Percentiles rank a stretch among this genome's conserved stretches.
Evolutionary conservation across 768 basidiomycete species (phyloP).

Genomic region (Mycena polygramma): DNA sequence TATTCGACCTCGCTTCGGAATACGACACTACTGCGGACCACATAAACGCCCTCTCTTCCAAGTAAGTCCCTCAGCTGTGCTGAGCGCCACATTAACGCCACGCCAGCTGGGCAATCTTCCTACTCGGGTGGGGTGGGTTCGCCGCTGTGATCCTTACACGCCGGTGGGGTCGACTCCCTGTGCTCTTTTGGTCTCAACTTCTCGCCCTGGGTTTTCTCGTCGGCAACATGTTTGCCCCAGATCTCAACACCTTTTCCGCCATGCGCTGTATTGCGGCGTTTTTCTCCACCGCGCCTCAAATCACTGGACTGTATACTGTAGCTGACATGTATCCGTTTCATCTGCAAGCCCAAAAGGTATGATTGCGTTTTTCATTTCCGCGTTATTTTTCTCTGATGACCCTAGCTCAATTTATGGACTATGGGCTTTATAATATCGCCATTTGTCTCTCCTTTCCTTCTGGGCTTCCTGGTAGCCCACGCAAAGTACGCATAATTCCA

Average conservation of each 20-base stretch:
- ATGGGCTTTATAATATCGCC: conserved; percentile 68
- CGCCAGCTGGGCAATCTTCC: conserved; percentile 33
- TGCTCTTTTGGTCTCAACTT: conserved; percentile 71
- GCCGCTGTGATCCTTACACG: conserved; percentile 64
- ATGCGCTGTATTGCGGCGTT: conserved; percentile 52
- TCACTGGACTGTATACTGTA: conserved; percentile 63
- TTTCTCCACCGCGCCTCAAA: conserved; percentile 66
- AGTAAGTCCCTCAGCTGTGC: conserved; percentile 45
- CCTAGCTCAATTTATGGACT: conserved; percentile 67
- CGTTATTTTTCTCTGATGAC: not conserved
- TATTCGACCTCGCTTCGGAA: conserved; percentile 70
- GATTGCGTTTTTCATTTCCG: conserved; percentile 17
- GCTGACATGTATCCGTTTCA: conserved; percentile 73
- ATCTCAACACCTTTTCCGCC: conserved; percentile 59
- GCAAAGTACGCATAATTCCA: conserved; percentile 39
- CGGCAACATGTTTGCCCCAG: conserved; percentile 66
- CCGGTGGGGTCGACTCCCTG: conserved; percentile 69
- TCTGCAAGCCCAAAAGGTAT: conserved; percentile 65
- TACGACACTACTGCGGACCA: conserved; percentile 67
- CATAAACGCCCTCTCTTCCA: conserved; percentile 75
- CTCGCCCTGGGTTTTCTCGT: conserved; percentile 64
- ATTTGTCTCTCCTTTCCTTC: conserved; percentile 61
- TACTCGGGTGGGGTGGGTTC: conserved; percentile 59
- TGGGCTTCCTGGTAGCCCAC: conserved; percentile 63
- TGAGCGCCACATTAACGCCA: not conserved